Evolutionary conservation across 75 land plant species (phyloP), one percentile per base, ranked within the genome.

Genomic region (Isoetes taiwanensis): DNA sequence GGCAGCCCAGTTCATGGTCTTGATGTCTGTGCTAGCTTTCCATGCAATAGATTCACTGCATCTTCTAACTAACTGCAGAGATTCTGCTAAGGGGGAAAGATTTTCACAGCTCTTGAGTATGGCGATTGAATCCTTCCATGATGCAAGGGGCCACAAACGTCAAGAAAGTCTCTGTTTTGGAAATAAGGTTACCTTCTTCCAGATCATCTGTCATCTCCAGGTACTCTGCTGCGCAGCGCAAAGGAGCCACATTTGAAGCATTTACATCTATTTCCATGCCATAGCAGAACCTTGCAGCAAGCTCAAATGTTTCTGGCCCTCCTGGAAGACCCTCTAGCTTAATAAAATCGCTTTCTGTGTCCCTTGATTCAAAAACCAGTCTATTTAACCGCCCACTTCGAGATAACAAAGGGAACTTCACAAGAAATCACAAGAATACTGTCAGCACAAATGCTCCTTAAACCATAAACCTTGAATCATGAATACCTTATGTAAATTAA

Each of bases 201-300:
- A 71, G 71, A 28, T 20, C 65, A 10, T 82, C 85, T 3, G 78
- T 78, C 85, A 82, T 82, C 17, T 62, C 76, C 21, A 82, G 67
- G 35, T 68, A 66, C 16, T 62, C 28, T 30, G 85, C 84, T 1
- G 68, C 53, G 41, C 78, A 66, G 25, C 48, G 30, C 26, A 74
- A 41, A 2, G 65, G 69, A 14, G 70, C 26, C 17, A 64, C 69
- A 34, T 71, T 79, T 8, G 38, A 54, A 2, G 72, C 27, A 1
- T 65, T 58, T n/a, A 79, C 32, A 11, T 52, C 59, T 11, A 58
- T 14, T 2, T 64, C 58, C 12, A 23, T 37, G 0, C 81, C 81
- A 27, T 68, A 55, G 62, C 81, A 79, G 71, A 74, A 79, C 25
- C 64, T 59, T 1, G 50, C 61, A 0, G 64, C 77, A 23, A 61